Evolutionary conservation across 495 filamentous ascomycete species (phyloP), one percentile per base, ranked within the genome.

Genomic region (Sphaerosporella brunnea): DNA sequence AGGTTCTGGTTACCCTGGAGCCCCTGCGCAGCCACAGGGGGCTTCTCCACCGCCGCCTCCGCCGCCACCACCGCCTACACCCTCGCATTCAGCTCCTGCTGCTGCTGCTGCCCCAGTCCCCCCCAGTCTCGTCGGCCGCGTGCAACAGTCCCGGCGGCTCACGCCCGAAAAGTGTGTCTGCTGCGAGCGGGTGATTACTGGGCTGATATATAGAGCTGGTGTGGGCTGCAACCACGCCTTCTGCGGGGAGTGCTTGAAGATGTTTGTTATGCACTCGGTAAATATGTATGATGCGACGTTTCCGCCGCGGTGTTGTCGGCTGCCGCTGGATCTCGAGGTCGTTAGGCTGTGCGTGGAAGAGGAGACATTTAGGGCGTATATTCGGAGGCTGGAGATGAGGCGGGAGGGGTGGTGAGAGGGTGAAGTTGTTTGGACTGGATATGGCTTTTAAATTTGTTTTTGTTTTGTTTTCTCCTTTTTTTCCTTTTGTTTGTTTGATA

Each of bases 281-380:
- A 56, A 35, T 48, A 53, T 45, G 54, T n/a, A n/a, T n/a, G 50
- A 30, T 45, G 47, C 28, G 39, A 25, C 16, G 60, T 62, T 35
- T n/a, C 52, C 35, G 51, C 35, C 4, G 58, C 21, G 30, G 23
- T 16, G 47, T 40, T 32, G 44, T 50, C 50, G 38, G 38, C 7
- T 5, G 28, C 28, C 28, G 28, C 5, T 32, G 13, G 28, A 32
- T 32, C 5, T 7, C 7, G 28, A 32, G 28, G 28, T 32, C 13
- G 28, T 32, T 5, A 32, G 28, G 28, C n/a, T n/a, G n/a, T n/a
- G n/a, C n/a, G n/a, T n/a, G n/a, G n/a, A n/a, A n/a, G n/a, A n/a
- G n/a, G n/a, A n/a, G n/a, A n/a, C n/a, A n/a, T n/a, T n/a, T n/a
- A n/a, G n/a, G n/a, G n/a, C n/a, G n/a, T n/a, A n/a, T n/a, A n/a